Conservation (phyloP, 305 asterid genomes). For the Stenogyne calaminthoides region DNA sequence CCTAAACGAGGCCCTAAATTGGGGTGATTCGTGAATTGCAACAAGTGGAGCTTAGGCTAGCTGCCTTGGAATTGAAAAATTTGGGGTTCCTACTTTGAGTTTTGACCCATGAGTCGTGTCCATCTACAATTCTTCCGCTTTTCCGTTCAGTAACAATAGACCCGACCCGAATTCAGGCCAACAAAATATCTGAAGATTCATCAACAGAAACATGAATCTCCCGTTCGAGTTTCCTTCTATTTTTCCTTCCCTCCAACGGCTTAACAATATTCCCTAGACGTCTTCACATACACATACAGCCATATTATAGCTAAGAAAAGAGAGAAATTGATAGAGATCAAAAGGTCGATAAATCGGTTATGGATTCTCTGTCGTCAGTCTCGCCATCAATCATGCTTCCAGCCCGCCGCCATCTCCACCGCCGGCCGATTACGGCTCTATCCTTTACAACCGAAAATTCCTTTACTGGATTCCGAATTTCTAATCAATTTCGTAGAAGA, state of each 20-base stretch:
- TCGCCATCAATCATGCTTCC: slow-evolving; percentile 60
- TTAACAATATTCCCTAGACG: background rate
- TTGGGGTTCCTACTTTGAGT: slow-evolving; percentile 19
- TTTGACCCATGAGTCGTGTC: slow-evolving; percentile 35
- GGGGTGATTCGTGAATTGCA: background rate
- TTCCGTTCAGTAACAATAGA: background rate
- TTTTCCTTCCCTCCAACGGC: slow-evolving; percentile 28
- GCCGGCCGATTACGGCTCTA: slow-evolving; percentile 39
- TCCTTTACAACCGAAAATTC: slow-evolving; percentile 28
- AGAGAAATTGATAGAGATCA: background rate
- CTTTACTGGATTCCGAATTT: slow-evolving; percentile 15
- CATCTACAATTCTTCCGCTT: background rate
- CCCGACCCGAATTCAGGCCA: slow-evolving; percentile 7
- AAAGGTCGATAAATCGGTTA: slow-evolving; percentile 10
- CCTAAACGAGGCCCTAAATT: too few relatives aligned
- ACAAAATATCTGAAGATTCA: slow-evolving; percentile 41
- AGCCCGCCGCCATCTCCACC: slow-evolving; percentile 43
- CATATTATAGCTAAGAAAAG: background rate
- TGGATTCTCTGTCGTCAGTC: slow-evolving; percentile 70
- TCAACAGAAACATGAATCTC: background rate
- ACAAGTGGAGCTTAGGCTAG: slow-evolving; percentile 27
- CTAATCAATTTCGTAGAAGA: slow-evolving; percentile 25
- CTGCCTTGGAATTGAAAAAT: background rate
- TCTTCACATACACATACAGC: background rate
- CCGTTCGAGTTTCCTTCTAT: slow-evolving; percentile 13